These are phyloP conservation scores for Prunus dulcis DNA, from an alignment of 306 rosid genomes.

Conservation along the genomic window DNA sequence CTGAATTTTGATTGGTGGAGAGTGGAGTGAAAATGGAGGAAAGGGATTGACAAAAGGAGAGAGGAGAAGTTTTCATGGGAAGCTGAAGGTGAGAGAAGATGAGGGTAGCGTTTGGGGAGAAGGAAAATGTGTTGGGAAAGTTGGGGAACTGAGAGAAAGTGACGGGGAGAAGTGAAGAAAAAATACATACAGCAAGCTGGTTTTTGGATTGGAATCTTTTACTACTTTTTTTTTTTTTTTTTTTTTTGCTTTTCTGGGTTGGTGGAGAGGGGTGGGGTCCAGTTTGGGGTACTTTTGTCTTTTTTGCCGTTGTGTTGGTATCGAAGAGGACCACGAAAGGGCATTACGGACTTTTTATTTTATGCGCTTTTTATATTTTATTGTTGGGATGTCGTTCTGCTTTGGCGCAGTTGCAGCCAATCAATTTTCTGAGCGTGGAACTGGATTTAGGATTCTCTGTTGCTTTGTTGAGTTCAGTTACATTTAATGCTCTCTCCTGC, in stretches of 20 bases:
- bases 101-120: slow-evolving; percentile 20
- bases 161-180: slow-evolving; percentile 20
- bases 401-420: background rate
- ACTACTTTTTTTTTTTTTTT: background rate
- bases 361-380: too few relatives aligned
- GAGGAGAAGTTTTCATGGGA: slow-evolving; percentile 16
- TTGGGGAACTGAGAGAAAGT: background rate
- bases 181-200: slow-evolving; percentile 20
- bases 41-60: slow-evolving; percentile 13
- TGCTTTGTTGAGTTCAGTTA: background rate
- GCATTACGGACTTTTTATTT: background rate
- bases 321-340: slow-evolving; percentile 10
- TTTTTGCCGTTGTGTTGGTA: slow-evolving; percentile 5
- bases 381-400: background rate
- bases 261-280: slow-evolving; percentile 25
- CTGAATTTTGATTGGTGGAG: background rate
- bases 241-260: background rate
- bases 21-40: slow-evolving; percentile 8
- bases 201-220: slow-evolving; percentile 39
- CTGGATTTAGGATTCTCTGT: background rate
- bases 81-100: slow-evolving; percentile 14
- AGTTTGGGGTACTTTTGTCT: slow-evolving; percentile 31
- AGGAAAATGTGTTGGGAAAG: slow-evolving; percentile 26
- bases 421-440: background rate
- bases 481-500: background rate